Base-by-base conservation (phyloP, 2,329 filamentous ascomycete genomes). In the Furcasterigmium furcatum region DNA sequence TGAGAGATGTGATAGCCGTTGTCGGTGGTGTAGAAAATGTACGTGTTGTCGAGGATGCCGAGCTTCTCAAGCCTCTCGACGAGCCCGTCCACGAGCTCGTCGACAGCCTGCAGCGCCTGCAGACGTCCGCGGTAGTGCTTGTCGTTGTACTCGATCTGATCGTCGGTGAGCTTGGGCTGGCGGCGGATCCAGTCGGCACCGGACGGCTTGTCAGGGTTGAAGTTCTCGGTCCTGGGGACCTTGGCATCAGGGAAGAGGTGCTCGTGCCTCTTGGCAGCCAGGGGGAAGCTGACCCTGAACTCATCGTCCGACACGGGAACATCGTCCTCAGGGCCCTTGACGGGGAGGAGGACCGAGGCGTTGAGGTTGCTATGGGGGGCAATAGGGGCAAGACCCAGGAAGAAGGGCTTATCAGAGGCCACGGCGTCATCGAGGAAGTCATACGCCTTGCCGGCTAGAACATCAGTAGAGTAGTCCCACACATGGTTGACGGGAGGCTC, bases 141-240 rank as follows among this genome's bases (percentile, higher is more conserved):
- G 38, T 72, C 68, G 39, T 67, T 62, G 44, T 62, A 64, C 4
- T 55, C 59, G 5, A 70, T 50, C 9, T 58, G 56, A 9, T 56
- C 56, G 4, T 61, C 52, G 16, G 55, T 63, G 4, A 64, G 52
- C 40, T 54, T 59, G 1, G 66, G 63, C 5, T 74, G 66, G 9
- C 59, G 49, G 4, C 58, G 57, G 32, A 77, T 59, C 72, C 74
- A 78, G 29, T 65, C 68, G 4, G 66, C 73, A 3, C 68, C 68
- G 3, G 64, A 64, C 0, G 67, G 51, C n/a, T 51, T 48, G 10
- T 55, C 54, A 0, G 84, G 82, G 56, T 89, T 88, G 65, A 88
- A 88, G 55, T 84, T 79, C 0, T 71, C 65, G 1, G 73, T 82
- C n/a, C 85, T 67, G 0, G 85, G 85, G 1, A 88, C 75, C 24